Percentiles rank a stretch among this genome's conserved stretches.
Conservation (phyloP, 73 alveolate genomes). For the Stentor coeruleus region DNA sequence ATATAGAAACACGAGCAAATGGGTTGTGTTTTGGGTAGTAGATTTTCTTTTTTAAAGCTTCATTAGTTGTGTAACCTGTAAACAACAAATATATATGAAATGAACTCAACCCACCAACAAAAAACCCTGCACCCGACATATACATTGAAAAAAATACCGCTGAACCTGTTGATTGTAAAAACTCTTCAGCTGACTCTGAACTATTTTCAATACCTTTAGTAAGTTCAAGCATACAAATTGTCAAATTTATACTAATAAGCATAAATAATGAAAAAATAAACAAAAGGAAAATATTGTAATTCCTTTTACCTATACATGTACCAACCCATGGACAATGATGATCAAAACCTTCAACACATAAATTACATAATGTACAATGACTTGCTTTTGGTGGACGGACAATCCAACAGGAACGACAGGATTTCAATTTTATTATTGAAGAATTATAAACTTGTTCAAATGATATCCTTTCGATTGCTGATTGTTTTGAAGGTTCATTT, state of each 20-base stretch:
- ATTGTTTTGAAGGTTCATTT: constrained; percentile 7
- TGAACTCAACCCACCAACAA: not conserved
- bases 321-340: constrained; percentile 52
- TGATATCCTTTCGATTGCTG: not conserved
- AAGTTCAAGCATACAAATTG: not conserved
- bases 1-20: not conserved
- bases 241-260: not conserved
- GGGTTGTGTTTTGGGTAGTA: constrained; percentile 9
- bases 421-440: constrained; percentile 7
- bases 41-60: not conserved
- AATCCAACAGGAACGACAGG: constrained; percentile 32
- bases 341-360: constrained; percentile 37
- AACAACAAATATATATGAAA: constrained; percentile 10
- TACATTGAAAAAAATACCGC: not conserved
- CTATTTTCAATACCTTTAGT: not conserved
- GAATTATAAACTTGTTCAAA: not conserved
- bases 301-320: constrained; percentile 41
- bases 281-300: constrained; percentile 21
- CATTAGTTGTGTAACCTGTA: constrained; percentile 5
- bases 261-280: not conserved
- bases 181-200: not conserved
- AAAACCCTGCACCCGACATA: not conserved
- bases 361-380: constrained; percentile 39
- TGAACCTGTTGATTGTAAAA: not conserved
- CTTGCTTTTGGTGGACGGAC: constrained; percentile 37